Evolutionary conservation across 148 eudicot species (phyloP).

Genomic region (Vaccinium corymbosum): DNA sequence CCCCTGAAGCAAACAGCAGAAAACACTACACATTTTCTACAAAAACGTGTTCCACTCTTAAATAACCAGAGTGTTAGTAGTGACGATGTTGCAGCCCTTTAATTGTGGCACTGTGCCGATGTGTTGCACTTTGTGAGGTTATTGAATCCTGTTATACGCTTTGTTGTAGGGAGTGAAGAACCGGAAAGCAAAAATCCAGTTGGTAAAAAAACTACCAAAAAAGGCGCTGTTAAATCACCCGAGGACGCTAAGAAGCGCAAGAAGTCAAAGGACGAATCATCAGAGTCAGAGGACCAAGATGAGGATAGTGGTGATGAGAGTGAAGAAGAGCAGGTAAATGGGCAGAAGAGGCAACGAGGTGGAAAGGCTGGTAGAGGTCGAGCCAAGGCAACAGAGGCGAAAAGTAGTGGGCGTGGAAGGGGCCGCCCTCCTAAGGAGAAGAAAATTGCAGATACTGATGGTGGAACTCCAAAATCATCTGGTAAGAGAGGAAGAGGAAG

Average conservation of each 20-base stretch:
- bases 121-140: background rate
- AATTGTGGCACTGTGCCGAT: background rate
- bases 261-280: slow-evolving; percentile 55
- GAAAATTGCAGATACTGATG: slow-evolving; percentile 26
- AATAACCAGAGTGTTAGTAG: background rate
- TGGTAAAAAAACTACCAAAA: slow-evolving; percentile 50
- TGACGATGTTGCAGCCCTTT: background rate
- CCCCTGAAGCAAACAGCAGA: background rate
- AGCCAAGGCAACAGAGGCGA: slow-evolving; percentile 27
- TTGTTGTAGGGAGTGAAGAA: slow-evolving; percentile 41
- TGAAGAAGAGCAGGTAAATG: slow-evolving; percentile 59
- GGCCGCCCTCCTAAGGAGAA: slow-evolving; percentile 51
- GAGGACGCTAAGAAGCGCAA: slow-evolving; percentile 68
- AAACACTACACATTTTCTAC: background rate
- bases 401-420: slow-evolving; percentile 45
- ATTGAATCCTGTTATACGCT: slow-evolving; percentile 6
- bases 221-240: slow-evolving; percentile 30
- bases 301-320: slow-evolving; percentile 45
- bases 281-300: slow-evolving; percentile 67
- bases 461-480: slow-evolving; percentile 33
- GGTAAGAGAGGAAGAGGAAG: slow-evolving; percentile 81
- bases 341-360: slow-evolving; percentile 50
- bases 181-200: slow-evolving; percentile 28
- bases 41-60: background rate
- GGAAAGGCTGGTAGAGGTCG: slow-evolving; percentile 75